These are phyloP conservation scores for Hemisphaericaspora lyxosophila DNA, from an alignment of 1,139 yeast species.

Conservation along the genomic window DNA sequence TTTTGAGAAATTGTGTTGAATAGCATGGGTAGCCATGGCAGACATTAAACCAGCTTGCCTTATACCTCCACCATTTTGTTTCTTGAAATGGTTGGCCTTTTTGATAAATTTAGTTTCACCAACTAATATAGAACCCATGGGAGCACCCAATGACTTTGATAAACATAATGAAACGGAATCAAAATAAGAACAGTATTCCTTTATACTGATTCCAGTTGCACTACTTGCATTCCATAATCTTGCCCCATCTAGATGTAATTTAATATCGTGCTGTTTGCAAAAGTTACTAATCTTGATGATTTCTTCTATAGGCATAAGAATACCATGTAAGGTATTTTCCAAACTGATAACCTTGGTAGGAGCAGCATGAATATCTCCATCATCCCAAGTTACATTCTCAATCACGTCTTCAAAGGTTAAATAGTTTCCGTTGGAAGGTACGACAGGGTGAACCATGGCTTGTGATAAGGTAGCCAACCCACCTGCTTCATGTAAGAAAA, in stretches of 20 bases:
- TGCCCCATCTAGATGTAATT: slow-evolving; percentile 92
- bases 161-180: slow-evolving; percentile 89
- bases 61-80: slow-evolving; percentile 94
- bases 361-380: slow-evolving; percentile 84
- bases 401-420: slow-evolving; percentile 74
- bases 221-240: slow-evolving; percentile 88
- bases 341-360: slow-evolving; percentile 83
- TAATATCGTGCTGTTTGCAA: slow-evolving; percentile 63
- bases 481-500: slow-evolving; percentile 82
- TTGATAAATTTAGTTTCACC: slow-evolving; percentile 61
- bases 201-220: slow-evolving; percentile 67
- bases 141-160: slow-evolving; percentile 92
- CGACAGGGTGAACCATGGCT: slow-evolving; percentile 87
- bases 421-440: slow-evolving; percentile 70
- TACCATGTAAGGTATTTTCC: slow-evolving; percentile 88
- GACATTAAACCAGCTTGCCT: slow-evolving; percentile 87
- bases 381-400: slow-evolving; percentile 65
- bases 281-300: slow-evolving; percentile 69
- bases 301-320: slow-evolving; percentile 79
- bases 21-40: slow-evolving; percentile 76
- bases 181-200: slow-evolving; percentile 74
- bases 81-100: slow-evolving; percentile 83
- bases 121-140: slow-evolving; percentile 87
- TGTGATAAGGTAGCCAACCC: slow-evolving; percentile 87
- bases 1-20: slow-evolving; percentile 69